Base-by-base conservation (phyloP, 23 red algal species). In the Cyanidioschyzon merolae region DNA sequence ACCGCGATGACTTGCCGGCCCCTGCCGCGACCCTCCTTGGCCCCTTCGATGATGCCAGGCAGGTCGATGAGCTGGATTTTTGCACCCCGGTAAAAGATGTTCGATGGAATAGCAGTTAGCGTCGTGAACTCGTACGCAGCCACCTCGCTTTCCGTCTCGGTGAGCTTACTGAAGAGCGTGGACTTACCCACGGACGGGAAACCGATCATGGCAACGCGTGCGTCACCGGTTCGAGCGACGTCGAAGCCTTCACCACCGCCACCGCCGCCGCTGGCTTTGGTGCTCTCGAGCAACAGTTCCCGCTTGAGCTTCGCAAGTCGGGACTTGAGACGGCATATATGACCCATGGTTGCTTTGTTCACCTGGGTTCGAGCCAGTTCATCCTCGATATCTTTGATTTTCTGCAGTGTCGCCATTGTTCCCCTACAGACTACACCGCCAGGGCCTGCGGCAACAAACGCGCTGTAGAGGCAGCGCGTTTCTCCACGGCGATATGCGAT, bases 181-280 rank as follows among this genome's bases (percentile, higher is more conserved):
- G 88, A 91, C 80, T 97, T 97, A 29, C 94, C 94, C 58, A 90
- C 89, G 1, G 94, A 97, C 24, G 94, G 94, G 59, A 97, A 97
- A 1, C 88, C 94, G 21, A 97, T 68, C 21, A 97, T 77, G 15
- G 84, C 94, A 38, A 97, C 94, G 24, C 94, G 85, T 1, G 94
- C 94, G 74, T 97, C 88, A 26, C 94, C 94, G 67, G 90, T 75
- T 58, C 90, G 90, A 37, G 88, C 87, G 24, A 97, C 94, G 67
- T 97, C 94, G 80, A 97, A 97, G 0, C 79, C 80, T 26, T 85
- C 80, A 34, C 84, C 94, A 15, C 83, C 94, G 50, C 79, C 54
- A 75, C 84, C 82, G 34, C 87, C 86, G 15, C 86, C 84, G 18
- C 81, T 37, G 34, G 71, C 38, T 16, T 58, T 50, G 0, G 86